These are phyloP conservation scores for Cadophora gregata DNA, from an alignment of 2,329 filamentous ascomycete genomes.

Conservation along the genomic window DNA sequence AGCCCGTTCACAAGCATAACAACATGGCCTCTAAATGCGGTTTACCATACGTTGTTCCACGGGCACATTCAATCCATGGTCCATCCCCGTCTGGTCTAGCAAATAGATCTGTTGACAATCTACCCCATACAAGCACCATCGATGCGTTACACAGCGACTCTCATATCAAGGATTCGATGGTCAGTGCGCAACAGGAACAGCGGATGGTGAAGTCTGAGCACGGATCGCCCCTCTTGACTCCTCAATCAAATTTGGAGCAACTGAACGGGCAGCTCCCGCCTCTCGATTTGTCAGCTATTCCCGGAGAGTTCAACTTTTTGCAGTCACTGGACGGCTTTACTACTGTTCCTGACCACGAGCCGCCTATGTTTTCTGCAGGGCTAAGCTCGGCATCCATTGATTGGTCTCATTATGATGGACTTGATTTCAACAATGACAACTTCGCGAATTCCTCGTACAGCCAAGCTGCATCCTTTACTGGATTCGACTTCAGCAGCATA, in stretches of 20 bases:
- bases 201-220: constrained; percentile 66
- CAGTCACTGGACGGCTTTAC: constrained; percentile 59
- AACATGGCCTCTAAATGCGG: constrained; percentile 66
- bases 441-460: constrained; percentile 62
- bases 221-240: constrained; percentile 61
- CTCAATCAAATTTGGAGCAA: constrained; percentile 53
- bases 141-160: constrained; percentile 47
- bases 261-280: constrained; percentile 60
- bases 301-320: constrained; percentile 52
- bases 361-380: constrained; percentile 66
- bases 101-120: constrained; percentile 53
- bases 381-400: constrained; percentile 61
- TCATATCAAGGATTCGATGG: constrained; percentile 47
- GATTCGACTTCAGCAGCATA: constrained; percentile 60
- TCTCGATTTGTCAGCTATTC: constrained; percentile 61
- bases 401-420: constrained; percentile 58
- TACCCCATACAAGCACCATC: constrained; percentile 49
- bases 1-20: constrained; percentile 64
- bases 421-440: constrained; percentile 55
- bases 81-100: constrained; percentile 56
- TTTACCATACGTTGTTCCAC: constrained; percentile 62
- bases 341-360: constrained; percentile 53
- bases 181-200: constrained; percentile 48
- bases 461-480: constrained; percentile 59
- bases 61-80: constrained; percentile 61